Evolutionary conservation across 176 grass and related monocot genomes (phyloP).

Genomic region (Cocos nucifera): DNA sequence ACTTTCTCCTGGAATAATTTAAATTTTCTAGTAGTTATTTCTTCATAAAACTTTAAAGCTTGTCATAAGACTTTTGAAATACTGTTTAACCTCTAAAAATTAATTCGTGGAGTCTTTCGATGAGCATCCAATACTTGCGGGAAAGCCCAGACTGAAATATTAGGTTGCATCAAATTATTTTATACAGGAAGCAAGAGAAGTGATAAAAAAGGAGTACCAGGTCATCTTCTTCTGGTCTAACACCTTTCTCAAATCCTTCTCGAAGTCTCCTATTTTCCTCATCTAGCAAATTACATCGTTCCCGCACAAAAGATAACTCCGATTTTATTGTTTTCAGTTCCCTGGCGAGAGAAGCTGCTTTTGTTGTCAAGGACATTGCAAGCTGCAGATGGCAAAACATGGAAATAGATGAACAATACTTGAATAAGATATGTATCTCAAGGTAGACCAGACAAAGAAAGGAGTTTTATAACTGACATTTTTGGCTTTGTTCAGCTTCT

Average conservation of each 20-base stretch:
- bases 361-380: constrained; percentile 68
- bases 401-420: constrained; percentile 6
- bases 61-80: too few species aligned
- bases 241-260: constrained; percentile 48
- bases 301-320: constrained; percentile 72
- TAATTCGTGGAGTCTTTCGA: too few species aligned
- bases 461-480: constrained; percentile 18
- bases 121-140: too few species aligned
- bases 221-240: constrained; percentile 72
- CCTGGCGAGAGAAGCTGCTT: constrained; percentile 55
- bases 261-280: constrained; percentile 74
- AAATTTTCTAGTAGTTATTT: too few species aligned
- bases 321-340: constrained; percentile 89
- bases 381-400: constrained; percentile 30
- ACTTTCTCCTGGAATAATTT: too few species aligned
- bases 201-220: constrained; percentile 36
- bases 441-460: background rate
- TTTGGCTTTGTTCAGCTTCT: constrained; percentile 29
- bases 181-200: background rate
- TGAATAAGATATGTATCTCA: background rate
- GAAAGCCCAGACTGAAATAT: too few species aligned
- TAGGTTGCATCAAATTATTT: too few species aligned
- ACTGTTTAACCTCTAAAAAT: too few species aligned
- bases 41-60: too few species aligned
- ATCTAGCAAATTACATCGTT: constrained; percentile 69